These are phyloP conservation scores for Tetrahymena thermophila DNA, from an alignment of 73 alveolate genomes.

Conservation along the genomic window DNA sequence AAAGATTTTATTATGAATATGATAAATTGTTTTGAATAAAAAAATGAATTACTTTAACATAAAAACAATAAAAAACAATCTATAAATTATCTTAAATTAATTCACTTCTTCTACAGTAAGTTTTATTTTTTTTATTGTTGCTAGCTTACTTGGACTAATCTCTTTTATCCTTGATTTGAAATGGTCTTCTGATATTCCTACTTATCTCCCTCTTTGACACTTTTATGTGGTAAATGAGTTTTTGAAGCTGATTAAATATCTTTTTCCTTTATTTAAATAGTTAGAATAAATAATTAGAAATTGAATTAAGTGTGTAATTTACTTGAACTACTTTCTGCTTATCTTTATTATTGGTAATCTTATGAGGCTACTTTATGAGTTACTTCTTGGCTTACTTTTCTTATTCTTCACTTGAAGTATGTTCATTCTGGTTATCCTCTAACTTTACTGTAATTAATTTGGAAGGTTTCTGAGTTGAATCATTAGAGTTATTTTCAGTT, in stretches of 20 bases:
- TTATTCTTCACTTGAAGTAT: background rate
- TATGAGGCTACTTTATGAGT: background rate
- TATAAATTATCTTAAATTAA: background rate
- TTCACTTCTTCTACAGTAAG: background rate
- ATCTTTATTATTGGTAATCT: background rate
- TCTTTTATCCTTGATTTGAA: background rate
- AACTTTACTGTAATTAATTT: background rate
- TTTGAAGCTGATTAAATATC: background rate
- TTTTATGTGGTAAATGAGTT: background rate
- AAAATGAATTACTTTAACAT: background rate
- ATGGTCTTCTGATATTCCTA: background rate
- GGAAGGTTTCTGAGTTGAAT: background rate
- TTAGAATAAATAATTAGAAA: too few relatives aligned
- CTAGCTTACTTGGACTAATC: background rate
- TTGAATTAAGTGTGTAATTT: too few relatives aligned
- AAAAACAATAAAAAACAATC: background rate
- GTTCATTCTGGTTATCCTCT: background rate
- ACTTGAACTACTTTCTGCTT: background rate
- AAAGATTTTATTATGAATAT: too few relatives aligned
- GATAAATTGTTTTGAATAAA: too few relatives aligned
- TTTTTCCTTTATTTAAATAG: background rate
- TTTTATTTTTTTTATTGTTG: background rate
- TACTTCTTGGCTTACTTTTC: background rate
- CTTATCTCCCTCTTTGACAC: background rate
- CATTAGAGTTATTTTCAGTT: background rate